Conservation (phyloP, 2,329 filamentous ascomycete species). For the Dendryphion nanum region DNA sequence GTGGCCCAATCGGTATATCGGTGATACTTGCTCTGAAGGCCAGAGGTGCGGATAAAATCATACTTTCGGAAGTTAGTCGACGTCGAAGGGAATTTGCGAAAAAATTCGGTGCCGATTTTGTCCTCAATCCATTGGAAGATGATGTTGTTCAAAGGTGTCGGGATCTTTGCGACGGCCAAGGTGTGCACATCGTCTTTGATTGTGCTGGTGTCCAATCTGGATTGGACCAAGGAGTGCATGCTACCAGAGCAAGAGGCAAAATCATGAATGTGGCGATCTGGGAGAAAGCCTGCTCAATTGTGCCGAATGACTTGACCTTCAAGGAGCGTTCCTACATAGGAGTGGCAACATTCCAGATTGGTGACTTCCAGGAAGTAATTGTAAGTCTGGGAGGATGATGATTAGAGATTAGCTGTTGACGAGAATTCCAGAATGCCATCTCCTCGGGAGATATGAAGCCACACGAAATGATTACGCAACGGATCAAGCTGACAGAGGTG, state of each 20-base stretch:
- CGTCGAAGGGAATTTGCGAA: slow-evolving; percentile 50
- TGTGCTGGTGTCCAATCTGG: slow-evolving; percentile 54
- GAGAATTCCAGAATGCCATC: slow-evolving; percentile 48
- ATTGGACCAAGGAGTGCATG: slow-evolving; percentile 49
- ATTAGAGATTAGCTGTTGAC: slow-evolving; percentile 37
- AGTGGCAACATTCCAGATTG: slow-evolving; percentile 52
- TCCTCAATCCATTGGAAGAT: slow-evolving; percentile 52
- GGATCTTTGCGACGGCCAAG: slow-evolving; percentile 45
- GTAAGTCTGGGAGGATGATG: slow-evolving; percentile 6
- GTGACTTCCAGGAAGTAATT: slow-evolving; percentile 48
- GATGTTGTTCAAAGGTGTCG: slow-evolving; percentile 47
- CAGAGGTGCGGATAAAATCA: slow-evolving; percentile 48
- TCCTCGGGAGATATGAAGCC: slow-evolving; percentile 44
- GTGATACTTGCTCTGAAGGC: slow-evolving; percentile 49
- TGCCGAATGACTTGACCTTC: slow-evolving; percentile 53
- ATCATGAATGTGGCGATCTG: slow-evolving; percentile 58
- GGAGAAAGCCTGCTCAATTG: slow-evolving; percentile 52
- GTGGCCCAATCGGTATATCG: slow-evolving; percentile 54
- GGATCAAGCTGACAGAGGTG: slow-evolving; percentile 46
- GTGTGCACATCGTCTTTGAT: slow-evolving; percentile 53
- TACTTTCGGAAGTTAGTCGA: slow-evolving; percentile 52
- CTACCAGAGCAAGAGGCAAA: slow-evolving; percentile 50
- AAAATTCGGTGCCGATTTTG: slow-evolving; percentile 51
- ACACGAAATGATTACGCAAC: slow-evolving; percentile 50
- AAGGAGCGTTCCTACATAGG: slow-evolving; percentile 54